phyloP scores from a whole-genome alignment of 495 filamentous ascomycete species.

The Neurospora intermedia region DNA sequence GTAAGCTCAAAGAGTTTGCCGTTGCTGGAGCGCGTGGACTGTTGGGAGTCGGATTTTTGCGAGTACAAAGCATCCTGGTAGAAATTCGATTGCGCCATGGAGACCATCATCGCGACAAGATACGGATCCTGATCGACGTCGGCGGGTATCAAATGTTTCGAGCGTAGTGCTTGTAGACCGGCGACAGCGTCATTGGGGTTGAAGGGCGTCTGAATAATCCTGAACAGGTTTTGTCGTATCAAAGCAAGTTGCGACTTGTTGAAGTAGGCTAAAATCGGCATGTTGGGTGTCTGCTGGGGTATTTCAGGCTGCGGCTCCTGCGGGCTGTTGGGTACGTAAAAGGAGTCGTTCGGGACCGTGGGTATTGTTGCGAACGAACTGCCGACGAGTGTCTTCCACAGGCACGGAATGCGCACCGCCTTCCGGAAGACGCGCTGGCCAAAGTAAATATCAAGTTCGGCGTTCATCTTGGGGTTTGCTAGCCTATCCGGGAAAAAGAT shows the following conservation, averaged over 20 bases:
- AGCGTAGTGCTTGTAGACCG: slow-evolving; percentile 25
- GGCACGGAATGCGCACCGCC: slow-evolving; percentile 22
- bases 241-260: slow-evolving; percentile 23
- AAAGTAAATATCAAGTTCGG: slow-evolving; percentile 28
- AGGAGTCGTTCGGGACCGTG: slow-evolving; percentile 17
- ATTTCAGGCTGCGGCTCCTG: slow-evolving; percentile 8
- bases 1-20: slow-evolving; percentile 4
- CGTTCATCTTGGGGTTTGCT: slow-evolving; percentile 9
- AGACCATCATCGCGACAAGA: slow-evolving; percentile 29
- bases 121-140: slow-evolving; percentile 33
- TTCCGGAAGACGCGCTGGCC: slow-evolving; percentile 20
- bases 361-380: slow-evolving; percentile 29
- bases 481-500: slow-evolving; percentile 26
- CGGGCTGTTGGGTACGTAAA: slow-evolving; percentile 1
- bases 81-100: slow-evolving; percentile 36
- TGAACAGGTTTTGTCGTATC: slow-evolving; percentile 25
- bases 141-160: slow-evolving; percentile 26
- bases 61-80: slow-evolving; percentile 16
- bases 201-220: slow-evolving; percentile 17
- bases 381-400: slow-evolving; percentile 23
- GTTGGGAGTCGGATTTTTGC: slow-evolving; percentile 6
- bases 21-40: slow-evolving; percentile 6
- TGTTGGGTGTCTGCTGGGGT: slow-evolving; percentile 5
- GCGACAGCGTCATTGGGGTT: slow-evolving; percentile 24
- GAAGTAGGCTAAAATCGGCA: slow-evolving; percentile 33